Evolutionary conservation across 2,329 filamentous ascomycete species (phyloP).

Genomic region (Coniochaeta sp.): DNA sequence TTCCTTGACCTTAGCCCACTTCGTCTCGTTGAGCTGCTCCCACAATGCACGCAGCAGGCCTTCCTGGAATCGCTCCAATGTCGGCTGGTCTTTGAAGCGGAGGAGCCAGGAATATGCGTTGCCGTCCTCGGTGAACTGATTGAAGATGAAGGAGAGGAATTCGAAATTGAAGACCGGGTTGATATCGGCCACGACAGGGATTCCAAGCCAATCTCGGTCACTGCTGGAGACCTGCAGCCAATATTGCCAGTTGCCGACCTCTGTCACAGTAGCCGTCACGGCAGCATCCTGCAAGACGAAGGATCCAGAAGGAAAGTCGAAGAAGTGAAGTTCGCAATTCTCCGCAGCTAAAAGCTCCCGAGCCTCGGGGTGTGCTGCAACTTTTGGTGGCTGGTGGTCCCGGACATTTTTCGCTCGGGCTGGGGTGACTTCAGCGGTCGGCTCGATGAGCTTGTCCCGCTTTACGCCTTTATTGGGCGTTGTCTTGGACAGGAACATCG

Average conservation of each 20-base stretch:
- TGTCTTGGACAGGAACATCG: constrained; percentile 42
- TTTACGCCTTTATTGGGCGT: constrained; percentile 38
- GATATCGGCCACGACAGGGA: constrained; percentile 77
- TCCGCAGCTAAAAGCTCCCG: constrained; percentile 69
- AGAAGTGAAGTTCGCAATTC: constrained; percentile 81
- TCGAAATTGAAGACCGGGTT: constrained; percentile 99
- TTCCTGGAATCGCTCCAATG: constrained; percentile 81
- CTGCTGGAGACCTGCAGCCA: constrained; percentile 80
- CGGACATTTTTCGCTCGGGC: constrained; percentile 23
- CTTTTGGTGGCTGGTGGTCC: constrained; percentile 16
- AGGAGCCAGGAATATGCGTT: constrained; percentile 93
- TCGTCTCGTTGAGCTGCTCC: constrained; percentile 91
- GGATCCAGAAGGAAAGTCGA: constrained; percentile 79
- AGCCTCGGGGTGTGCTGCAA: constrained; percentile 44
- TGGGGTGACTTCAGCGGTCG: constrained; percentile 17
- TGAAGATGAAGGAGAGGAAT: constrained; percentile 98
- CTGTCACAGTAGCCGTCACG: constrained; percentile 72
- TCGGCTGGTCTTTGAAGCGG: constrained; percentile 77
- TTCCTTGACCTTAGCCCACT: constrained; percentile 90
- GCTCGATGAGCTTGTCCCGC: constrained; percentile 23
- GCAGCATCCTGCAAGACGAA: constrained; percentile 74
- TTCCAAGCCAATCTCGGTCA: constrained; percentile 74
- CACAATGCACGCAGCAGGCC: constrained; percentile 92
- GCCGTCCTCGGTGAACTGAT: constrained; percentile 83
- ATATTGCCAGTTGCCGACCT: constrained; percentile 88